Conservation (phyloP, 1,284 basidiomycete genomes). For the Leccinum variabile region DNA sequence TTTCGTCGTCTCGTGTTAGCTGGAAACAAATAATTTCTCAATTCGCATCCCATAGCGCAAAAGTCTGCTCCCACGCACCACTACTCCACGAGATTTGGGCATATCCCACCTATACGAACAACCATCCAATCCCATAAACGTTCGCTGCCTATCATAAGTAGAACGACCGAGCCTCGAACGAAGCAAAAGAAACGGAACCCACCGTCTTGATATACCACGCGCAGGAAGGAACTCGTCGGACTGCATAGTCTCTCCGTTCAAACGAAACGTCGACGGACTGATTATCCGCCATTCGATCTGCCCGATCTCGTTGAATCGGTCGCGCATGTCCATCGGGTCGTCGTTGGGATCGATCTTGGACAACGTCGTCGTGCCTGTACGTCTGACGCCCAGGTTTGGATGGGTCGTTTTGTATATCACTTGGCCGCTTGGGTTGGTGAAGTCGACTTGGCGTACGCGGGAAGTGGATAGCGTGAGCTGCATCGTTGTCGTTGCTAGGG, state of each 20-base stretch:
- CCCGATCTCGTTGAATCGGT: constrained; percentile 28
- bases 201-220: constrained; percentile 29
- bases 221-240: constrained; percentile 31
- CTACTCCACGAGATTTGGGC: constrained; percentile 6
- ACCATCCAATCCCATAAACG: constrained; percentile 31
- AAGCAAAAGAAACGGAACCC: constrained; percentile 1
- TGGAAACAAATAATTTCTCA: not conserved
- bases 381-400: constrained; percentile 8
- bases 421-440: constrained; percentile 27
- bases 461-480: constrained; percentile 23
- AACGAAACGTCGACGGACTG: constrained; percentile 25
- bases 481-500: constrained; percentile 11
- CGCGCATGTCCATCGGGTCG: constrained; percentile 30
- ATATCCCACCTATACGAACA: constrained; percentile 31
- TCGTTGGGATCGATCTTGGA: constrained; percentile 28
- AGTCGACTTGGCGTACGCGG: constrained; percentile 23
- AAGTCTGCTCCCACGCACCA: constrained; percentile 17
- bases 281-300: constrained; percentile 30
- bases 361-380: constrained; percentile 24
- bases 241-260: constrained; percentile 20
- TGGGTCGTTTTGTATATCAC: constrained; percentile 34
- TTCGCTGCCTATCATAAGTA: constrained; percentile 24
- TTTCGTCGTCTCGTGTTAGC: constrained; percentile 24
- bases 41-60: not conserved
- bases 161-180: not conserved